Percentiles rank a stretch among this genome's conserved stretches.
phyloP scores from a whole-genome alignment of 345 rosid species.

The Pistacia integerrima region DNA sequence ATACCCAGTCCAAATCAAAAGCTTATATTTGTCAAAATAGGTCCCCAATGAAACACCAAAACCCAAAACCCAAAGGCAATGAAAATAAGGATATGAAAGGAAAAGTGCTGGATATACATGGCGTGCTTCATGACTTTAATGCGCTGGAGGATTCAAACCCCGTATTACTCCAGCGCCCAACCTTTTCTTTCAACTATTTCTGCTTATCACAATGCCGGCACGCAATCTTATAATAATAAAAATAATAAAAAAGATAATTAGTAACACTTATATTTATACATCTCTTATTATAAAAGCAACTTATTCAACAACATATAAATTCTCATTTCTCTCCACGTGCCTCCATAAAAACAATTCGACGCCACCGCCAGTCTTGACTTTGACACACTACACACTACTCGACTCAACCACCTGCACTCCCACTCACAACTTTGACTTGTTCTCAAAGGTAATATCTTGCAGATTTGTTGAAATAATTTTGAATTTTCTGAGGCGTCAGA shows the following conservation, averaged over 20 bases:
- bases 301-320: not conserved
- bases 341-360: not conserved
- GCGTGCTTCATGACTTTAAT: too few species aligned
- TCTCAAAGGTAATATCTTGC: not conserved
- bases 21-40: too few species aligned
- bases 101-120: not conserved
- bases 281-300: not conserved
- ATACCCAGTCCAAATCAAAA: too few species aligned
- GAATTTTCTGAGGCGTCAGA: not conserved
- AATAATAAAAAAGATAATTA: constrained; percentile 2
- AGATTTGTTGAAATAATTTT: not conserved
- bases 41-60: too few species aligned
- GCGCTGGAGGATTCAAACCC: not conserved
- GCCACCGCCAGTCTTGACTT: constrained; percentile 10
- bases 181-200: not conserved
- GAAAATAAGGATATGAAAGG: not conserved
- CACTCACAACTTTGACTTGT: constrained; percentile 5
- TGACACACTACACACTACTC: too few species aligned
- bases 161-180: not conserved
- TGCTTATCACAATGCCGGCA: constrained; percentile 3
- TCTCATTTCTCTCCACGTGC: not conserved
- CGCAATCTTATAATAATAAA: not conserved
- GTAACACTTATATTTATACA: not conserved
- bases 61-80: too few species aligned
- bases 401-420: not conserved